A percentile compares a stretch with the other conserved stretches of the same genome.
Evolutionary conservation across 2,329 filamentous ascomycete species (phyloP).

Genomic region (Colletotrichum musae): DNA sequence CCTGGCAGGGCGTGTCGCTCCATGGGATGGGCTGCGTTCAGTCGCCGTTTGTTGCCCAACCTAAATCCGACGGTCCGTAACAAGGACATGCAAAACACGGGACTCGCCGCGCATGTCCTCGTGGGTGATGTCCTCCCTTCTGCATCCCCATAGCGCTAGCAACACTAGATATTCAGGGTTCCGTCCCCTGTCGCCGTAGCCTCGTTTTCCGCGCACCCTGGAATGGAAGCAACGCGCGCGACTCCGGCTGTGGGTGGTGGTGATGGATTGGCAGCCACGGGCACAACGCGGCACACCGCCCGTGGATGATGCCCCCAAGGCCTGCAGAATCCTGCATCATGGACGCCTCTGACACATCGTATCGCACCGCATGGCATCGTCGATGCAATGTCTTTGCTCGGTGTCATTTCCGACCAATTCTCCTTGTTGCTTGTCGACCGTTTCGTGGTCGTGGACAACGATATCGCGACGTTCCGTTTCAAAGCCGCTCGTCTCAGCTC

Average conservation of each 20-base stretch:
- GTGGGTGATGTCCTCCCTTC: not conserved
- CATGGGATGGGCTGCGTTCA: not conserved
- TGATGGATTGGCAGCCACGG: not conserved
- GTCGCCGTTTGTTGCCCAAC: constrained; percentile 15
- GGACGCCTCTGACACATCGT: constrained; percentile 17
- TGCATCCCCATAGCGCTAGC: no score
- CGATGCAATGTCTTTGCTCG: constrained; percentile 12
- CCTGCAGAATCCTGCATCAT: constrained; percentile 23
- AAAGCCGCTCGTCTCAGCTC: constrained; percentile 19
- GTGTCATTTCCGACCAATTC: not conserved
- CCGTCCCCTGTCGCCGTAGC: constrained; percentile 1
- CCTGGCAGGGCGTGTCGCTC: constrained; percentile 22
- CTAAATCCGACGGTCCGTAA: not conserved
- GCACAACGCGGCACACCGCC: constrained; percentile 21
- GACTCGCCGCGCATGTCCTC: not conserved
- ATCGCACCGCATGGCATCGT: constrained; percentile 7
- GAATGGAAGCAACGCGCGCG: not conserved
- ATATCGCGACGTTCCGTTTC: constrained; percentile 35
- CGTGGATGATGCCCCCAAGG: constrained; percentile 12
- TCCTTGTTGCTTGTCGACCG: not conserved
- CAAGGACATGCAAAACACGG: constrained; percentile 4
- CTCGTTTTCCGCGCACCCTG: constrained; percentile 9
- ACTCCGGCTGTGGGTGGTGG: not conserved
- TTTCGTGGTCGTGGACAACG: constrained; percentile 15
- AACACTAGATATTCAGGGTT: not conserved